phyloP scores from a whole-genome alignment of 2,329 filamentous ascomycete species.

The Monilinia fructicola region DNA sequence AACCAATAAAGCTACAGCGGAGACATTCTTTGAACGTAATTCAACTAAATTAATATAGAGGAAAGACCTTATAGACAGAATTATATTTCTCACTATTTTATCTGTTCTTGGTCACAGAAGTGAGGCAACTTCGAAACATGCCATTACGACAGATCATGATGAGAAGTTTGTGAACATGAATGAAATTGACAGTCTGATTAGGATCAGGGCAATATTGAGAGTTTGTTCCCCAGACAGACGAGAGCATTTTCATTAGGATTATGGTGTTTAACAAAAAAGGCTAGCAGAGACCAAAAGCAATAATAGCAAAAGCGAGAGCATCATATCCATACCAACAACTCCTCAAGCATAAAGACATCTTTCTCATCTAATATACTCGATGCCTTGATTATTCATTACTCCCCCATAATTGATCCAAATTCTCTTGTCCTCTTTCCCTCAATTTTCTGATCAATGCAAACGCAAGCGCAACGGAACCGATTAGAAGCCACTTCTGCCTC shows the following conservation, averaged over 20 bases:
- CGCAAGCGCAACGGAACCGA: background rate
- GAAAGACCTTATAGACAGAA: no score
- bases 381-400: background rate
- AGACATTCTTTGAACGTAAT: background rate
- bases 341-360: background rate
- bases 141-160: background rate
- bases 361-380: background rate
- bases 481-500: background rate
- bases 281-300: background rate
- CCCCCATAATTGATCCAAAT: background rate
- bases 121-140: background rate
- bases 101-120: accelerated
- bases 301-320: background rate
- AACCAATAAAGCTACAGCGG: background rate
- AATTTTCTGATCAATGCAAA: background rate
- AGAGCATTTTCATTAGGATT: background rate
- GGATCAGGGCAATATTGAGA: background rate
- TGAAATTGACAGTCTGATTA: background rate
- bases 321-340: background rate
- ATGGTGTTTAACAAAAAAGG: background rate
- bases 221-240: no score
- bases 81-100: background rate
- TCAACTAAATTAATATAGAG: no score
- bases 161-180: no score
- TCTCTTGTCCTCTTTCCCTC: background rate